Conservation (phyloP, 768 basidiomycete species). For the Clitopilus passeckerianus region DNA sequence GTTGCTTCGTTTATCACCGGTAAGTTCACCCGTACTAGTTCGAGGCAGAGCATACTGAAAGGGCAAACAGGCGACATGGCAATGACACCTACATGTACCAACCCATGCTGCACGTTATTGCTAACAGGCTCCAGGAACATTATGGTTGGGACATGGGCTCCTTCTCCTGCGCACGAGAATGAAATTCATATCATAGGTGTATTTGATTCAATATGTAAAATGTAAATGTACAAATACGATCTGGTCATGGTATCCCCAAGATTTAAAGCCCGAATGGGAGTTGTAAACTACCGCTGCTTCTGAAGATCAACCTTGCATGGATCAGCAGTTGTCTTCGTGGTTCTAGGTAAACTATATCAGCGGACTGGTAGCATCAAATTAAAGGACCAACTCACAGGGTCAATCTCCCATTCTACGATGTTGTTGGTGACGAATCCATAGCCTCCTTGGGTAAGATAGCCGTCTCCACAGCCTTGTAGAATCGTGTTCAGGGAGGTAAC, state of each 20-base stretch:
- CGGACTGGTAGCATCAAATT: not conserved
- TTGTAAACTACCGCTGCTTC: too few species aligned
- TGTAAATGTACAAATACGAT: too few species aligned
- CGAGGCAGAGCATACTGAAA: not conserved
- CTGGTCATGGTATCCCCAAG: too few species aligned
- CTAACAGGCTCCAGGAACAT: not conserved
- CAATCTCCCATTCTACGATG: not conserved
- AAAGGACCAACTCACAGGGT: not conserved
- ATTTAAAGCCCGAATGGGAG: too few species aligned
- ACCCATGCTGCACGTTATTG: not conserved
- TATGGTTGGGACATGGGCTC: not conserved
- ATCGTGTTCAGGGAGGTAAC: not conserved
- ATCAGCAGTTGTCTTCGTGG: not conserved
- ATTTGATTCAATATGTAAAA: too few species aligned
- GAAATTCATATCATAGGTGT: not conserved
- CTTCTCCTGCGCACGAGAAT: not conserved
- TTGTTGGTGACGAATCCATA: not conserved
- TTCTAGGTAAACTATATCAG: not conserved
- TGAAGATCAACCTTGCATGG: too few species aligned
- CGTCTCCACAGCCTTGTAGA: not conserved
- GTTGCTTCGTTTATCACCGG: too few species aligned
- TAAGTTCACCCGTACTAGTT: not conserved
- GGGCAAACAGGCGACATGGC: not conserved
- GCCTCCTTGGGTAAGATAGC: not conserved
- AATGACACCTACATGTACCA: not conserved